Evolutionary conservation across 108 stramenopile species (phyloP).

Genomic region (Cyclotella kingstonii): DNA sequence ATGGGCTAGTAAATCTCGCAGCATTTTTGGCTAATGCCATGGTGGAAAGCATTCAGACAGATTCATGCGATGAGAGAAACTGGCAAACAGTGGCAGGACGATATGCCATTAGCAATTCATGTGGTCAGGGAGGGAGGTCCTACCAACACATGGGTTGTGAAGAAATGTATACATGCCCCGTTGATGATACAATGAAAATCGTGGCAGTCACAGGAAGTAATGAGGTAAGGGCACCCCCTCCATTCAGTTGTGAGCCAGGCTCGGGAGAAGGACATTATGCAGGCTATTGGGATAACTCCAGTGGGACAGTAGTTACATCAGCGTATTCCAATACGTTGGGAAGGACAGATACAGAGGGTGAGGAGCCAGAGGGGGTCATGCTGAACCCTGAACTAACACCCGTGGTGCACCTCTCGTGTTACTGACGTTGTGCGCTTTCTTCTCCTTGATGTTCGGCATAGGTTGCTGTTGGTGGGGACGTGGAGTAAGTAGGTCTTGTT

Average conservation of each 20-base stretch:
- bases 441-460: background rate
- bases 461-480: conserved; percentile 47
- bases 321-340: conserved; percentile 20
- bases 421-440: background rate
- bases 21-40: background rate
- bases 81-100: conserved; percentile 10
- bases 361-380: too few relatives aligned
- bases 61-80: conserved; percentile 6
- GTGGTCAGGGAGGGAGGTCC: conserved; percentile 9
- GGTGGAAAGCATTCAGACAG: conserved; percentile 1
- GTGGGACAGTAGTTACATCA: conserved; percentile 4
- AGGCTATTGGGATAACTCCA: conserved; percentile 22
- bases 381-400: too few relatives aligned
- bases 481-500: background rate
- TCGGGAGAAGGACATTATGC: conserved; percentile 8
- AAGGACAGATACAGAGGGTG: conserved; percentile 26
- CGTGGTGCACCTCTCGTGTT: background rate
- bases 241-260: conserved; percentile 11
- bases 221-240: conserved; percentile 13
- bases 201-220: background rate
- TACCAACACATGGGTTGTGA: conserved; percentile 6
- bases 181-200: conserved; percentile 1
- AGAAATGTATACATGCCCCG: background rate
- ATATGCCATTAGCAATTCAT: conserved; percentile 12
- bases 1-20: conserved; percentile 1